phyloP scores from a whole-genome alignment of 2,329 filamentous ascomycete species.

The Penicillium rolfsii region DNA sequence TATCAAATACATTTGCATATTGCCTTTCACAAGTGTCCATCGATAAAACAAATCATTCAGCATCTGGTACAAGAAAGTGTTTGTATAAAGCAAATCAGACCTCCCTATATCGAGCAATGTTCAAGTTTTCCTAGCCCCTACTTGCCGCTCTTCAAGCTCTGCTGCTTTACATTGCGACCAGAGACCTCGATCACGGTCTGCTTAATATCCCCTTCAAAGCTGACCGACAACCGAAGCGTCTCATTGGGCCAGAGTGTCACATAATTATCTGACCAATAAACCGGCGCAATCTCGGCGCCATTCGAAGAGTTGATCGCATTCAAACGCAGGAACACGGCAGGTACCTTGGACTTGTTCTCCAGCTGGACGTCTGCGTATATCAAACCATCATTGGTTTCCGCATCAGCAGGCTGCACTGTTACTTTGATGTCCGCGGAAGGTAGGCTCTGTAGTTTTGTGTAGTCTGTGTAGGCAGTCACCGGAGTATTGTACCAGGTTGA shows the following conservation, averaged over 20 bases:
- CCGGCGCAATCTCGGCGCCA: conserved; percentile 54
- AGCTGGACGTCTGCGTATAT: conserved; percentile 45
- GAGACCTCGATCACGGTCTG: conserved; percentile 24
- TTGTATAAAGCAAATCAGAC: background rate
- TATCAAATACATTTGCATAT: no score
- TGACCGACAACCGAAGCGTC: conserved; percentile 48
- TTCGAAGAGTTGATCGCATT: conserved; percentile 50
- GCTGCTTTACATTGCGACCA: conserved; percentile 30
- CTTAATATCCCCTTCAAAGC: conserved; percentile 21
- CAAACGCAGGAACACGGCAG: conserved; percentile 62
- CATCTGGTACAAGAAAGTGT: no score
- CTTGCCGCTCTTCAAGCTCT: background rate
- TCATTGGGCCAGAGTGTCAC: conserved; percentile 64
- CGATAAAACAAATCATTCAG: no score
- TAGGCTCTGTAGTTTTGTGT: conserved; percentile 51
- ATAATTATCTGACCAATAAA: conserved; percentile 66
- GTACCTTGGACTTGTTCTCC: conserved; percentile 56
- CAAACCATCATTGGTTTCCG: conserved; percentile 5
- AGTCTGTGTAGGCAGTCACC: conserved; percentile 56
- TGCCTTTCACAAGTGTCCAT: no score
- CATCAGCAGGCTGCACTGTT: conserved; percentile 15
- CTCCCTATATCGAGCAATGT: background rate
- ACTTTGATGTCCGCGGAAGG: conserved; percentile 44
- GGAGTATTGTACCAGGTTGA: conserved; percentile 65
- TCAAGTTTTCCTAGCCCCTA: background rate